Conservation (phyloP, 2,329 filamentous ascomycete species). For the Phialophora macrospora region DNA sequence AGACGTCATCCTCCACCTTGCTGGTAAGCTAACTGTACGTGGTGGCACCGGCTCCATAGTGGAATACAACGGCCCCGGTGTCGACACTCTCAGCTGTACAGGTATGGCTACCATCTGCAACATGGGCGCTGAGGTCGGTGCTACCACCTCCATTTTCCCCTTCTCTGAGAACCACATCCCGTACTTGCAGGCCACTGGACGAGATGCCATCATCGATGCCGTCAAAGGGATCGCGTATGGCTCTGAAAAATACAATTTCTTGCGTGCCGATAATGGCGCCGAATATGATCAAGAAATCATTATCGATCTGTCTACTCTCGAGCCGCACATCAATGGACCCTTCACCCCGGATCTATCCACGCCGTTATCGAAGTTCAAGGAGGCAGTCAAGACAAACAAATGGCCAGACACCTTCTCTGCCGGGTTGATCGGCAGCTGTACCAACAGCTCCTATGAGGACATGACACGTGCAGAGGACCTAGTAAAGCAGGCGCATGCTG, state of each 20-base stretch:
- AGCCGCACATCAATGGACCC: slow-evolving; percentile 96
- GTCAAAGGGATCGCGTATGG: slow-evolving; percentile 66
- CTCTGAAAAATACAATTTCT: slow-evolving; percentile 65
- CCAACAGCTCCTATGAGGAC: slow-evolving; percentile 97
- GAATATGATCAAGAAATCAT: slow-evolving; percentile 90
- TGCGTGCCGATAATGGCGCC: slow-evolving; percentile 78
- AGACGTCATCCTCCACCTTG: slow-evolving; percentile 89
- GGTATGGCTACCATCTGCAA: slow-evolving; percentile 93
- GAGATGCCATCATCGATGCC: slow-evolving; percentile 70
- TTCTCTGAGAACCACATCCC: slow-evolving; percentile 82
- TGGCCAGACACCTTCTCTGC: slow-evolving; percentile 94
- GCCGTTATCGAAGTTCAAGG: slow-evolving; percentile 86
- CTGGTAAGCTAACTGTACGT: slow-evolving; percentile 86
- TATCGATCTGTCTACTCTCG: slow-evolving; percentile 85
- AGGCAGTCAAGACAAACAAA: slow-evolving; percentile 77
- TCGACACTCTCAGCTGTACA: slow-evolving; percentile 85
- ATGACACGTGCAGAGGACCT: slow-evolving; percentile 95
- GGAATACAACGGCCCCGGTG: slow-evolving; percentile 89
- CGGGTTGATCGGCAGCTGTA: slow-evolving; percentile 95
- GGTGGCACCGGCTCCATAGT: slow-evolving; percentile 94
- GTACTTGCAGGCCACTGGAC: slow-evolving; percentile 84
- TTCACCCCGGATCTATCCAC: slow-evolving; percentile 96
- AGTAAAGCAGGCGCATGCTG: slow-evolving; percentile 85
- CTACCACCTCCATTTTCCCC: slow-evolving; percentile 94
- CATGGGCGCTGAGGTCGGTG: slow-evolving; percentile 85